These are phyloP conservation scores for Silene latifolia DNA, from an alignment of 148 eudicot genomes.

Conservation along the genomic window DNA sequence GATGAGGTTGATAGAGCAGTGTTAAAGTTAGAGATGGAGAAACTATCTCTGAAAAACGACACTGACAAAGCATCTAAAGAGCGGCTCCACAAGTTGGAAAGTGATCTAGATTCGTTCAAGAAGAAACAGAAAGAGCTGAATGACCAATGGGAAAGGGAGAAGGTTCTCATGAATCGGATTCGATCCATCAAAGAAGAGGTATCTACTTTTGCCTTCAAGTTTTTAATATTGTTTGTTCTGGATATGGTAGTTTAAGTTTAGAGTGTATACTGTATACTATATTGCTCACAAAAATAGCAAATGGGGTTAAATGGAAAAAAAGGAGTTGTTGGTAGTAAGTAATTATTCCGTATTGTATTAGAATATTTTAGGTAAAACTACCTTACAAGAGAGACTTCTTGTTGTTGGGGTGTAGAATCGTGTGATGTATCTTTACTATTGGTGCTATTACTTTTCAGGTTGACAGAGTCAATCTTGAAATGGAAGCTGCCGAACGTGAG, in stretches of 20 bases:
- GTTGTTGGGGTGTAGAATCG: not conserved
- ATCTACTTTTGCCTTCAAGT: not conserved
- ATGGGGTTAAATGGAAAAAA: too few relatives aligned
- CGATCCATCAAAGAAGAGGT: conserved; percentile 77
- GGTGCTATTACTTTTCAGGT: conserved; percentile 33
- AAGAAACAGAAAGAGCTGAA: conserved; percentile 58
- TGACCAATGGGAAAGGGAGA: conserved; percentile 76
- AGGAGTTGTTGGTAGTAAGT: too few relatives aligned
- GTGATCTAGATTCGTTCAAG: conserved; percentile 51
- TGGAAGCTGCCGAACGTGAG: conserved; percentile 89
- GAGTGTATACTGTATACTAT: too few relatives aligned
- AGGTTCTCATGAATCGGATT: conserved; percentile 55
- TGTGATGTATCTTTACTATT: not conserved
- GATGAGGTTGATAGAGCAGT: conserved; percentile 92
- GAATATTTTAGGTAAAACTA: too few relatives aligned
- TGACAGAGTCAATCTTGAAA: conserved; percentile 74
- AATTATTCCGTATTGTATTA: too few relatives aligned
- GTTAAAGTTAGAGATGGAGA: conserved; percentile 81
- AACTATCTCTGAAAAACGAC: conserved; percentile 65
- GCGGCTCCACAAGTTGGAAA: conserved; percentile 57
- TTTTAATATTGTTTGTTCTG: not conserved
- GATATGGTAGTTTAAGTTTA: not conserved
- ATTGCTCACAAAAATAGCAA: too few relatives aligned
- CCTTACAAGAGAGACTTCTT: not conserved
- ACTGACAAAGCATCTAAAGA: conserved; percentile 71